These are phyloP conservation scores for Saccharum spontaneum DNA, from an alignment of 176 grass and related monocot genomes.

Conservation along the genomic window DNA sequence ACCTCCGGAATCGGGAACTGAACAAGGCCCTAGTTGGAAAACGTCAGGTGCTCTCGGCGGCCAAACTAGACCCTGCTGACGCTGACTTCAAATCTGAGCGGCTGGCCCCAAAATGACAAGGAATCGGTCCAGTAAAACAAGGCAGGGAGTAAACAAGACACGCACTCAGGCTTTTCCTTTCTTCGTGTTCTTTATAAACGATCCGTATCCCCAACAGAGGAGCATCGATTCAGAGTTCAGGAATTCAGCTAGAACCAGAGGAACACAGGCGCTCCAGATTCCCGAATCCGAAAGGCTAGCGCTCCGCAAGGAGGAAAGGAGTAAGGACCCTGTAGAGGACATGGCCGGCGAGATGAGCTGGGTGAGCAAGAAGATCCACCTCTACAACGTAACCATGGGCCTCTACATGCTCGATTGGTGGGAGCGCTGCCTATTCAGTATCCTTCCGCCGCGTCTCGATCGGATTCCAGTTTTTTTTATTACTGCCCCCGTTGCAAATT, in stretches of 20 bases:
- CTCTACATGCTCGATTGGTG: constrained; percentile 72
- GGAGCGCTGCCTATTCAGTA: constrained; percentile 66
- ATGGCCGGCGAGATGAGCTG: constrained; percentile 47
- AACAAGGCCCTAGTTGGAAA: too few species aligned
- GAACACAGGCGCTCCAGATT: background rate
- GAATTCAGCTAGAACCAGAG: background rate
- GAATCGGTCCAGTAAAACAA: constrained; percentile 20
- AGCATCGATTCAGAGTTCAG: background rate
- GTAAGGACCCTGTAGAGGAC: background rate
- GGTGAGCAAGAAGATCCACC: constrained; percentile 55
- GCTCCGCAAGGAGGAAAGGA: background rate
- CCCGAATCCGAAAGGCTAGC: background rate
- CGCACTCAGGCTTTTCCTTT: background rate
- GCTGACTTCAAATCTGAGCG: constrained; percentile 30
- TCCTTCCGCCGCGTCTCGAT: constrained; percentile 20
- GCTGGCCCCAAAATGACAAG: background rate
- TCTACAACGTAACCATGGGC: constrained; percentile 66
- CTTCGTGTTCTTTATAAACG: background rate
- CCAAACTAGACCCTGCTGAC: background rate
- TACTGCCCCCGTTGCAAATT: background rate
- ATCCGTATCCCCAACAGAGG: background rate
- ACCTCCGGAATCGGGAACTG: too few species aligned
- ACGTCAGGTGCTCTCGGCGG: too few species aligned
- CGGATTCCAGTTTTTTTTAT: background rate
- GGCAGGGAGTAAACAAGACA: background rate